These are phyloP conservation scores for Aspergillus avenaceus DNA, from an alignment of 495 filamentous ascomycete species.

Conservation along the genomic window DNA sequence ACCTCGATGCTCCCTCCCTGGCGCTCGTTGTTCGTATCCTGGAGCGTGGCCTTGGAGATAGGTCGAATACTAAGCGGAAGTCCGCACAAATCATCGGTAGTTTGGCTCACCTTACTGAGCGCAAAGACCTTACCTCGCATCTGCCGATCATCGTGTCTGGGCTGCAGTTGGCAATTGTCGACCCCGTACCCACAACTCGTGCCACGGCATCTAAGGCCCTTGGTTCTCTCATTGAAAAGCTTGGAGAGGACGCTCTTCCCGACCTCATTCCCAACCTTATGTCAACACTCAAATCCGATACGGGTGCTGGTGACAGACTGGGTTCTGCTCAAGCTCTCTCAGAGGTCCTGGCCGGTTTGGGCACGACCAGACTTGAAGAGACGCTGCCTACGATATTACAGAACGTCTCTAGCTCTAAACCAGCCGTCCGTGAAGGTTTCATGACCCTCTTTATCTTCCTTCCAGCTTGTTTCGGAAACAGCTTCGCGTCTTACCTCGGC, in stretches of 20 bases:
- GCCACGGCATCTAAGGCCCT: constrained; percentile 95
- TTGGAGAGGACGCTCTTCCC: constrained; percentile 93
- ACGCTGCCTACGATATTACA: constrained; percentile 95
- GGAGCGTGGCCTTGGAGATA: constrained; percentile 83
- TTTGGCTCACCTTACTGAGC: constrained; percentile 92
- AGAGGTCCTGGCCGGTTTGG: constrained; percentile 92
- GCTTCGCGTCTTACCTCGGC: constrained; percentile 92
- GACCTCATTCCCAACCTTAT: constrained; percentile 97
- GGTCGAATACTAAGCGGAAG: constrained; percentile 92
- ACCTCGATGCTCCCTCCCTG: constrained; percentile 90
- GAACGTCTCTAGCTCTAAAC: constrained; percentile 87
- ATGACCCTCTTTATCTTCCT: constrained; percentile 99
- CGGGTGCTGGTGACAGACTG: constrained; percentile 88
- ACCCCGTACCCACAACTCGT: constrained; percentile 94
- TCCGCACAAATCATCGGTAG: constrained; percentile 95
- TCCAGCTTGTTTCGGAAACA: constrained; percentile 97
- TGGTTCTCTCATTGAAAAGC: constrained; percentile 91
- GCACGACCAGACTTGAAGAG: constrained; percentile 88
- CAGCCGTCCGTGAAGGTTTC: constrained; percentile 91
- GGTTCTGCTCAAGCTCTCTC: constrained; percentile 96
- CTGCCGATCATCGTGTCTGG: constrained; percentile 90
- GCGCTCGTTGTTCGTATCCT: constrained; percentile 93
- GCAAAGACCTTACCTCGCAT: constrained; percentile 88
- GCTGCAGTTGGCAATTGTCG: constrained; percentile 81
- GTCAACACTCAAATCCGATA: constrained; percentile 94